Conservation (phyloP, 192 early-diverging fungal species). For the Phlyctochytrium arcticum region DNA sequence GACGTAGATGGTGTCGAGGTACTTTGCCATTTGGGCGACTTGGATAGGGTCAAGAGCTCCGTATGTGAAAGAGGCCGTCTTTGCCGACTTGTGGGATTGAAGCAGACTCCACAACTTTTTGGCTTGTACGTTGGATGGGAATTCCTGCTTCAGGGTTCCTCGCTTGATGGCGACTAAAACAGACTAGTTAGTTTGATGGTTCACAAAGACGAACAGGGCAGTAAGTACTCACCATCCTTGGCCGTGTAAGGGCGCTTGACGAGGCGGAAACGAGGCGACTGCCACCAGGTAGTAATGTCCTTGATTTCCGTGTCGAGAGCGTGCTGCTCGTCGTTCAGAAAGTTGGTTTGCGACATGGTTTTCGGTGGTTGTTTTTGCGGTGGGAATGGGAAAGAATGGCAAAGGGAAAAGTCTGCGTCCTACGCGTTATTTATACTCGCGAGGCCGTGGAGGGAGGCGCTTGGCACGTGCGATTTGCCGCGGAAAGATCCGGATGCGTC, state of each 20-base stretch:
- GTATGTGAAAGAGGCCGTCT: slow-evolving; percentile 87
- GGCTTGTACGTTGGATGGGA: slow-evolving; percentile 80
- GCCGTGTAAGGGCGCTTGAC: slow-evolving; percentile 79
- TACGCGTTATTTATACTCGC: no score
- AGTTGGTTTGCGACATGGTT: background rate
- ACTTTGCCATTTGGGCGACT: slow-evolving; percentile 94
- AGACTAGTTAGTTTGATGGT: background rate
- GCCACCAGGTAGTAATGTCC: slow-evolving; percentile 87
- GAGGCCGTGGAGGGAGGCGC: no score
- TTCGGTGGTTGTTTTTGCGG: no score
- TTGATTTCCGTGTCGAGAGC: slow-evolving; percentile 75
- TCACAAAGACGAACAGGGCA: background rate
- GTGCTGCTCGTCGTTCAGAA: slow-evolving; percentile 47
- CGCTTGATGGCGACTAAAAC: slow-evolving; percentile 78
- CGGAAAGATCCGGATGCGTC: no score
- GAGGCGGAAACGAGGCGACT: slow-evolving; percentile 72
- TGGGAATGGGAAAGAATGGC: no score
- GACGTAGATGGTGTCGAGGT: slow-evolving; percentile 95
- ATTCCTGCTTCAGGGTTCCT: slow-evolving; percentile 68
- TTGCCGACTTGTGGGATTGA: slow-evolving; percentile 67
- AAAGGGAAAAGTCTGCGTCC: no score
- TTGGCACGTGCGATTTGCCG: no score
- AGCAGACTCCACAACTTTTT: slow-evolving; percentile 91
- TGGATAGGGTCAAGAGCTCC: slow-evolving; percentile 93
- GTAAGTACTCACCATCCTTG: slow-evolving; percentile 37